Evolutionary conservation across 2,329 filamentous ascomycete genomes (phyloP).

Genomic region (Penicillium paneum): DNA sequence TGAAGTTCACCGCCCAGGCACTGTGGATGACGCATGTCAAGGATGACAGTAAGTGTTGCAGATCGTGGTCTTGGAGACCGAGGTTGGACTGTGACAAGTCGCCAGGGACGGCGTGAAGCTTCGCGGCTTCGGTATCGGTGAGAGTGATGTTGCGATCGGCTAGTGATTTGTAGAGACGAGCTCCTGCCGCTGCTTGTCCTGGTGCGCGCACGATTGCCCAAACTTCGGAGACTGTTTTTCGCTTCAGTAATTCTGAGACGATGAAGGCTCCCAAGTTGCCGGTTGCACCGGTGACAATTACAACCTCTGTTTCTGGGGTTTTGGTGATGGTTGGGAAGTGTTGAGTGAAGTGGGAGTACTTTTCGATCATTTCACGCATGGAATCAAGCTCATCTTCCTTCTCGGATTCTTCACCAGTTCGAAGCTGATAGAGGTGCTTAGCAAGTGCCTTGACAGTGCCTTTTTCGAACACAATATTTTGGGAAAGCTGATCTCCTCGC

Average conservation of each 20-base stretch:
- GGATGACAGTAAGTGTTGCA: constrained; percentile 40
- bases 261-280: constrained; percentile 64
- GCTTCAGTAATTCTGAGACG: constrained; percentile 45
- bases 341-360: constrained; percentile 41
- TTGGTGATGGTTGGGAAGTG: constrained; percentile 31
- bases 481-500: constrained; percentile 41
- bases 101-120: constrained; percentile 49
- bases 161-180: constrained; percentile 48
- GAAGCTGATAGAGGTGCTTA: constrained; percentile 45
- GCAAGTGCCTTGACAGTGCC: constrained; percentile 50
- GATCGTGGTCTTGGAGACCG: constrained; percentile 48
- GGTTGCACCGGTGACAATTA: constrained; percentile 61
- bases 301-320: constrained; percentile 18
- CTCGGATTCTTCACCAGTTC: constrained; percentile 35
- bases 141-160: constrained; percentile 32
- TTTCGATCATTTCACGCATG: constrained; percentile 49
- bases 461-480: constrained; percentile 60
- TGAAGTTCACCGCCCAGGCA: constrained; percentile 66
- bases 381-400: constrained; percentile 41
- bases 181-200: constrained; percentile 38
- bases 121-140: constrained; percentile 27
- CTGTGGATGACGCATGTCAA: constrained; percentile 58
- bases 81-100: constrained; percentile 49
- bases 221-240: constrained; percentile 43
- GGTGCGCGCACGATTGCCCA: constrained; percentile 56